A percentile compares a stretch with the other conserved stretches of the same genome.
Conservation (phyloP, 208 protist species). For the Leishmania major region DNA sequence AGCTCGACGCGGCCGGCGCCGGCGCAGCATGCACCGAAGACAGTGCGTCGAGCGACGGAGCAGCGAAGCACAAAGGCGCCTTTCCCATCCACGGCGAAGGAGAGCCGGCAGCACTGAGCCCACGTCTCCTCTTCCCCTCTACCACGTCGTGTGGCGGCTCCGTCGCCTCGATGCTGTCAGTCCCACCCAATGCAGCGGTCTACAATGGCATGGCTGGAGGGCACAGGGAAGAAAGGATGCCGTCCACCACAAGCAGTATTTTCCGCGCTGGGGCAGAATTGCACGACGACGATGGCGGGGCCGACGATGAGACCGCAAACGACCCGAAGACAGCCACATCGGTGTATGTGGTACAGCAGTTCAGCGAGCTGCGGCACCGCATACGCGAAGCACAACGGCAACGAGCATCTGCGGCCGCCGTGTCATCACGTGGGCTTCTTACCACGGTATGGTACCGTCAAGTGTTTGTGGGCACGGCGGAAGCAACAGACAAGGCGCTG, state of each 20-base stretch:
- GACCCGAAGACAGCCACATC: constrained; percentile 40
- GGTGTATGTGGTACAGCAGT: constrained; percentile 34
- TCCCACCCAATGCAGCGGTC: constrained; percentile 23
- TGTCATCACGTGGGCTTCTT: constrained; percentile 1
- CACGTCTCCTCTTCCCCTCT: constrained; percentile 26
- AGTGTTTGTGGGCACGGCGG: constrained; percentile 29
- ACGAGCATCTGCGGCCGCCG: background rate
- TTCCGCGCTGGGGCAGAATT: constrained; percentile 13
- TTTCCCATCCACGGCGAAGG: background rate
- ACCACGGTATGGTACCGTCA: constrained; percentile 37
- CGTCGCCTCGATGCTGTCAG: constrained; percentile 20
- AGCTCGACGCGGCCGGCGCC: constrained; percentile 10
- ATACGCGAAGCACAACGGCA: background rate
- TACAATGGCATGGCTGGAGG: constrained; percentile 9
- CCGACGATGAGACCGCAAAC: constrained; percentile 30
- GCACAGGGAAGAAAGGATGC: background rate
- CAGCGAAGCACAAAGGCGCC: background rate
- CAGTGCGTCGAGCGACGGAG: background rate
- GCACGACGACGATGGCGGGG: constrained; percentile 24
- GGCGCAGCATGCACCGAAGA: background rate
- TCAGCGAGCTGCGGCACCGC: constrained; percentile 12
- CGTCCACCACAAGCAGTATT: background rate
- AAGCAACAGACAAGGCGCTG: constrained; percentile 26
- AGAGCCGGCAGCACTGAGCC: background rate
- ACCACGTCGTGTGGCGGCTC: constrained; percentile 34